Conservation (phyloP, 1,284 basidiomycete species). For the Wallemia mellicola region DNA sequence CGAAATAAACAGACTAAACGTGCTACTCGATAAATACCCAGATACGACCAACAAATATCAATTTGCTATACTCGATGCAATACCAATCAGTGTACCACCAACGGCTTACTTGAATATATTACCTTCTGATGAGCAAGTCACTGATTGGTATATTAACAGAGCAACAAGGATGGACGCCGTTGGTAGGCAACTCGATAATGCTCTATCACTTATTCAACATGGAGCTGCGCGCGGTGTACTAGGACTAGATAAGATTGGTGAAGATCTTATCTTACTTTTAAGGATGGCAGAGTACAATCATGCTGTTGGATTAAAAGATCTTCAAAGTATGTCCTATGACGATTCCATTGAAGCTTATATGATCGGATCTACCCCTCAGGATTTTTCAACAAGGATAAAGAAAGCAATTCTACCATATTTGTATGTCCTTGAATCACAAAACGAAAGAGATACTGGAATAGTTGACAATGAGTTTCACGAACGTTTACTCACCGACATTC, state of each 20-base stretch:
- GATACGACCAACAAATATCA: background rate
- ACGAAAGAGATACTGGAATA: background rate
- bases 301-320: background rate
- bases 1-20: background rate
- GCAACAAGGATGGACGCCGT: background rate
- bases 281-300: background rate
- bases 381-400: background rate
- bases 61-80: background rate
- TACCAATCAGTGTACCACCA: background rate
- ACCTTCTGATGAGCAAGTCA: background rate
- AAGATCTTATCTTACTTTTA: background rate
- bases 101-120: background rate
- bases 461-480: background rate
- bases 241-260: background rate
- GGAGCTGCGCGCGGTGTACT: background rate
- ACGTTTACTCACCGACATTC: background rate
- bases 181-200: background rate
- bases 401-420: background rate
- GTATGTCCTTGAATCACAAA: background rate
- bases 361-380: background rate
- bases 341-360: background rate
- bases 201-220: background rate
- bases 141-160: background rate
- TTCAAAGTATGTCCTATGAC: background rate
- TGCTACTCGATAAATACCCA: background rate